These are phyloP conservation scores for Puccinia coronata DNA, from an alignment of 1,284 basidiomycete species.

Conservation along the genomic window DNA sequence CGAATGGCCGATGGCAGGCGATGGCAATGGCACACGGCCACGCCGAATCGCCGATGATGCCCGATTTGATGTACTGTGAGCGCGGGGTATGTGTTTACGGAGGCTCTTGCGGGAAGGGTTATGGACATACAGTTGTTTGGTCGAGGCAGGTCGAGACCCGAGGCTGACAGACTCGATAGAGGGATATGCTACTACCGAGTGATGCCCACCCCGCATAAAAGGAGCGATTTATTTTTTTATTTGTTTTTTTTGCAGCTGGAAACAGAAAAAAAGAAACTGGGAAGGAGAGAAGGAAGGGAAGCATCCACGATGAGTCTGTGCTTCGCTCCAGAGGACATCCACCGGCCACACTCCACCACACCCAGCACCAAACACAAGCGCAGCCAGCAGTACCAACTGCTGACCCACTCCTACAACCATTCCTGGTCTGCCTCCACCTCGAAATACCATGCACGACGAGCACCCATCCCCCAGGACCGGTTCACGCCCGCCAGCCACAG, in stretches of 20 bases:
- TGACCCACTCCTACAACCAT: background rate
- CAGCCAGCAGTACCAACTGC: background rate
- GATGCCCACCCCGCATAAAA: background rate
- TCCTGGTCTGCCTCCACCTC: background rate
- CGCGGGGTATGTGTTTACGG: no score
- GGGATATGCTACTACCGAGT: background rate
- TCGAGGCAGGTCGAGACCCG: no score
- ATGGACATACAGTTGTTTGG: no score
- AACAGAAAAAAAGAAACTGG: background rate
- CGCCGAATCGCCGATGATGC: no score
- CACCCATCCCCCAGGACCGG: background rate
- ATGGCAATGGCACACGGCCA: no score
- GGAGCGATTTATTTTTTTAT: no score
- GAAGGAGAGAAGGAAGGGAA: background rate
- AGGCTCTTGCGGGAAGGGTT: no score
- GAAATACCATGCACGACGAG: background rate
- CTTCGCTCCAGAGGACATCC: background rate
- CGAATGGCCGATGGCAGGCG: no score
- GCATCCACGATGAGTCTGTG: background rate
- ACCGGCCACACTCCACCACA: slow-evolving; percentile 4
- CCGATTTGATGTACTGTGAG: no score
- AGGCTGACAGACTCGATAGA: no score
- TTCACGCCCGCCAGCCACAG: no score
- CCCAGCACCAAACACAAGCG: background rate
- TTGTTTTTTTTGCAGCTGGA: no score